Evolutionary conservation across 176 grass and related monocot species (phyloP).

Genomic region (Bromus sterilis): DNA sequence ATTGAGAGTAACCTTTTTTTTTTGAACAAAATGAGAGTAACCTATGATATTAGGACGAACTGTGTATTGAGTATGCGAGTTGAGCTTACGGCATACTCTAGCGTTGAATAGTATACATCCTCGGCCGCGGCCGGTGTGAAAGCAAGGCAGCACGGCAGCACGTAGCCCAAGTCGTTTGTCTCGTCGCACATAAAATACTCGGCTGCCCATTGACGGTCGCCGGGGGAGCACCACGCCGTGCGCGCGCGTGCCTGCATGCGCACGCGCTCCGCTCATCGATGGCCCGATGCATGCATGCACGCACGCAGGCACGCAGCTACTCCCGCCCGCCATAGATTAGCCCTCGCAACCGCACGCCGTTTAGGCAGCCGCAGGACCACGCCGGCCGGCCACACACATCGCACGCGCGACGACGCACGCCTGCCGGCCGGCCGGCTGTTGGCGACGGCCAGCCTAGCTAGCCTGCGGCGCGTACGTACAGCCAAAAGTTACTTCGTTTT

Average conservation of each 20-base stretch:
- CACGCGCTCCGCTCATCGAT: too few species aligned
- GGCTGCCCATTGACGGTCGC: neutral
- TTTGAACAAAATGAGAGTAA: too few species aligned
- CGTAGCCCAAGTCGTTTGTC: neutral
- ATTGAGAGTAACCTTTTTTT: too few species aligned
- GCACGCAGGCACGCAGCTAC: too few species aligned
- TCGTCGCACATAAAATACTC: neutral
- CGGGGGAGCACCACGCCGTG: neutral
- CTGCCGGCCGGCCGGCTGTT: neutral
- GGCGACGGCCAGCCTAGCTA: neutral
- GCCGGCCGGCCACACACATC: neutral
- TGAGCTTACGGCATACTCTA: too few species aligned
- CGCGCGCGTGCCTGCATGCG: too few species aligned
- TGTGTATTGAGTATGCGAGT: too few species aligned
- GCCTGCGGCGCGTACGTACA: neutral
- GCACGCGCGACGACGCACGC: neutral
- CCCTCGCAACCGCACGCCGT: neutral
- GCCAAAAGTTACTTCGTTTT: neutral
- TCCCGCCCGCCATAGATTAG: neutral
- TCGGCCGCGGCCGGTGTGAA: neutral
- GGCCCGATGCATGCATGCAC: too few species aligned
- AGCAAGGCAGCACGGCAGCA: neutral
- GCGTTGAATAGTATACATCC: neutral
- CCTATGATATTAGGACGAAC: too few species aligned
- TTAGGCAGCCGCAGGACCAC: neutral